Base-by-base conservation (phyloP, 1,284 basidiomycete species). In the Vanrija pseudolonga region DNA sequence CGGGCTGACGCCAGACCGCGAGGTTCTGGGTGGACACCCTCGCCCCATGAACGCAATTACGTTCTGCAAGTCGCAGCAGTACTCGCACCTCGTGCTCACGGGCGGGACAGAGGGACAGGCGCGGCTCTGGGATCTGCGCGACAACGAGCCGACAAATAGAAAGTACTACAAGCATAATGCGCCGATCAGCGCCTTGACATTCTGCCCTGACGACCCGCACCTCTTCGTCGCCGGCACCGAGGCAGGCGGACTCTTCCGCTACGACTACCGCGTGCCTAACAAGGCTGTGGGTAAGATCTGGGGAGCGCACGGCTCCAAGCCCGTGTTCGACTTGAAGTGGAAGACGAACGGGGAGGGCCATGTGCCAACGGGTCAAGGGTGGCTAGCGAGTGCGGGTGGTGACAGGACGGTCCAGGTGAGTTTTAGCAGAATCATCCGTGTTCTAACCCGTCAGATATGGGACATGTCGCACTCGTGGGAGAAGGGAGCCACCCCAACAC, bases 241-340 rank as follows among this genome's bases (percentile, higher is more conserved):
- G 62, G 90, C 89, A 59, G 90, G 90, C 0, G 64, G 67, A 0
- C 67, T 79, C 38, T 68, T 73, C 62, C 86, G 88, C 61, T 91
- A 89, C 84, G 90, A 93, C 69, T 77, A 90, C 53, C 82, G 84
- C 55, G 84, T 85, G 5, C 85, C 86, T 59, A 80, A 82, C 9
- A 83, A 66, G 44, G 56, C 69, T 12, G 77, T 89, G 0, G 89
- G 90, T 61, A 83, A 86, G 36, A 77, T 91, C 14, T 83, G 84
- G 26, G 84, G 90, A 6, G 90, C 90, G 0, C 90, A 93, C 73
- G 82, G 83, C 6, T 84, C 84, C 38, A 73, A 72, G 1, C 81
- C 88, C 4, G 84, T 93, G 14, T 83, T 89, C 36, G 79, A 87
- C 17, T 77, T 93, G 22, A 88, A 91, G 61, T 94, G 90, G 90